Evolutionary conservation across 1,284 basidiomycete species (phyloP), one percentile per base, ranked within the genome.

Genomic region (Wolfiporia cocos): DNA sequence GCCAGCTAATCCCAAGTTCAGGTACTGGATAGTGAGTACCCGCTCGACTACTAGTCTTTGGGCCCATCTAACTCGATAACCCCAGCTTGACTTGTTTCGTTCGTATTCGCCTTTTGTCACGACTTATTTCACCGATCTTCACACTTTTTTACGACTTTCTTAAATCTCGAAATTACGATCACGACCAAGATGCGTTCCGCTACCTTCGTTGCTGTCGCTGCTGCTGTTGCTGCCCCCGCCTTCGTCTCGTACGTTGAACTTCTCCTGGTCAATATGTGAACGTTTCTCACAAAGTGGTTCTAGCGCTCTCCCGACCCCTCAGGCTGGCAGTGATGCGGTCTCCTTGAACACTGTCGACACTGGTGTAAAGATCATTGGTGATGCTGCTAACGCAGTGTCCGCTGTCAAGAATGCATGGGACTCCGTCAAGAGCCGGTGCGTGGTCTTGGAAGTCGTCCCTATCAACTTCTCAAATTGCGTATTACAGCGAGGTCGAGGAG

Each of bases 121-220:
- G 2, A 21, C 30, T 12, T 26, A 11, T 28, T n/a, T 21, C 38
- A 15, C 23, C 23, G 26, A 34, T 11, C 23, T 41, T n/a, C n/a
- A 34, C 39, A 34, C 29, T 29, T 22, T n/a, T 24, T 41, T 20
- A 41, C 39, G 39, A 41, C 39, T 14, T 29, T 34, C 12, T 21
- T n/a, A n/a, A n/a, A n/a, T n/a, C n/a, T n/a, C n/a, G n/a, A n/a
- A n/a, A 20, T 20, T 12, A 34, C 32, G 15, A 26, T 34, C n/a
- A 33, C 24, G 19, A 7, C 34, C 39, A 41, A 18, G 22, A 41
- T 41, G 23, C 40, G 22, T 34, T 26, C 23, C 40, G n/a, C 33
- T n/a, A 35, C 39, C 29, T 5, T 23, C 14, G 3, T 31, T n/a
- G 14, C 40, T 24, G 21, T n/a, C 18, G 17, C 32, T 24, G 39